phyloP scores from a whole-genome alignment of 2,329 filamentous ascomycete genomes.

The Raffaelea ambrosiae region DNA sequence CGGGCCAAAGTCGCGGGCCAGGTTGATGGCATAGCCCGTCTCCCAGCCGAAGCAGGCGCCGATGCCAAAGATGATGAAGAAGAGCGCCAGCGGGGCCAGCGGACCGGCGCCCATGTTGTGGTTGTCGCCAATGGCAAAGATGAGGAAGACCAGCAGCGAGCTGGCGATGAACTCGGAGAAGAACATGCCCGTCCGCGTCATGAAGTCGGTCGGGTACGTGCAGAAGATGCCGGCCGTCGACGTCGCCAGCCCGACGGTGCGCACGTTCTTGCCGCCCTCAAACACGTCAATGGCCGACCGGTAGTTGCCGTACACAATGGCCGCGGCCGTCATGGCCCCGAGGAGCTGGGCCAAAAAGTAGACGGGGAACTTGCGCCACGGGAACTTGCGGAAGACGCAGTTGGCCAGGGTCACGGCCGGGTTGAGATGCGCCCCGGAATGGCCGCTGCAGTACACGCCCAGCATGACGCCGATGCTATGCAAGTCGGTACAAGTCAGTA shows the following conservation, averaged over 20 bases:
- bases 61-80: constrained; percentile 45
- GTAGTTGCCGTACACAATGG: constrained; percentile 49
- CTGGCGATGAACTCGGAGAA: constrained; percentile 53
- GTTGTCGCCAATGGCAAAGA: constrained; percentile 49
- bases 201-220: constrained; percentile 39
- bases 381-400: constrained; percentile 47
- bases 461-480: constrained; percentile 61
- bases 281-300: constrained; percentile 32
- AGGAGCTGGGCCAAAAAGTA: constrained; percentile 50
- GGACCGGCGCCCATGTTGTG: constrained; percentile 48
- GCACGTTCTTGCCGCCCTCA: constrained; percentile 16
- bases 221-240: constrained; percentile 47
- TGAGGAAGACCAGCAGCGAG: constrained; percentile 45
- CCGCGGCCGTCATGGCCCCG: constrained; percentile 45
- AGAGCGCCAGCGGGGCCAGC: constrained; percentile 27
- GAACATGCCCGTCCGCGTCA: constrained; percentile 46
- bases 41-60: constrained; percentile 45
- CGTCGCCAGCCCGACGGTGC: constrained; percentile 28
- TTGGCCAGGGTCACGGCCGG: constrained; percentile 38
- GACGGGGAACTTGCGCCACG: constrained; percentile 46
- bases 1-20: constrained; percentile 50
- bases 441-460: constrained; percentile 48
- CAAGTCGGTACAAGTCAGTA: too few species aligned
- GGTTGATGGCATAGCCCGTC: constrained; percentile 47
- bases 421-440: constrained; percentile 43